phyloP scores from a whole-genome alignment of 768 basidiomycete genomes.

The Rhizopogon vinicolor region DNA sequence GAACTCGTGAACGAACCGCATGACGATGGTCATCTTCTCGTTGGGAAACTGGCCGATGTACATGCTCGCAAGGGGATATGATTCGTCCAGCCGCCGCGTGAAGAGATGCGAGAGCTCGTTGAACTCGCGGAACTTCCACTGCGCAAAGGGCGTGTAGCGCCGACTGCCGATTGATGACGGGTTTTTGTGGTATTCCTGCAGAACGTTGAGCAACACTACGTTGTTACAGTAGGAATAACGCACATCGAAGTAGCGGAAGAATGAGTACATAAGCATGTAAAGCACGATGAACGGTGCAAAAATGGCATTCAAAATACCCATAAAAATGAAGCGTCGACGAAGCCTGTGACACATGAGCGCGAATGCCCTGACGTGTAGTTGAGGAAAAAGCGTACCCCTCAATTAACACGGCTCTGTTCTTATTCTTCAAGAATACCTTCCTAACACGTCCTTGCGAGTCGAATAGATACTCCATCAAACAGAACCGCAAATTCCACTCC shows the following conservation, averaged over 20 bases:
- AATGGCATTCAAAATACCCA: conserved; percentile 93
- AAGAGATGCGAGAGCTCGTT: conserved; percentile 97
- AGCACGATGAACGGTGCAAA: conserved; percentile 97
- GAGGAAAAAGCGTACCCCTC: conserved; percentile 58
- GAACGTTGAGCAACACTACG: background rate
- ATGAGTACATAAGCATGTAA: conserved; percentile 96
- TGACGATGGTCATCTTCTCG: conserved; percentile 82
- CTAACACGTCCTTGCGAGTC: conserved; percentile 86
- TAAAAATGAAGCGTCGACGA: conserved; percentile 85
- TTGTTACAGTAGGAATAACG: conserved; percentile 16
- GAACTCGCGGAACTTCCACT: conserved; percentile 99
- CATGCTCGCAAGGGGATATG: conserved; percentile 86
- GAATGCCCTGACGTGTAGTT: background rate
- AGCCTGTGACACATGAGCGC: conserved; percentile 44
- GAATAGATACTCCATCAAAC: conserved; percentile 93
- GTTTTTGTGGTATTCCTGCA: conserved; percentile 97
- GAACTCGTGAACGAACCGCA: conserved; percentile 61
- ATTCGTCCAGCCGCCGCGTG: conserved; percentile 77
- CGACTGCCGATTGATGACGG: conserved; percentile 92
- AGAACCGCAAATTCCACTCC: conserved; percentile 97
- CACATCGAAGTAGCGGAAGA: conserved; percentile 99
- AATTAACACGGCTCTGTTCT: conserved; percentile 71
- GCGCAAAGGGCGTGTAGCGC: conserved; percentile 89
- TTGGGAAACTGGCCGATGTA: conserved; percentile 99
- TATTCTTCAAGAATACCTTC: conserved; percentile 86